Percentiles rank a stretch among this genome's conserved stretches.
phyloP scores from a whole-genome alignment of 345 rosid species.

The Gossypioides kirkii region DNA sequence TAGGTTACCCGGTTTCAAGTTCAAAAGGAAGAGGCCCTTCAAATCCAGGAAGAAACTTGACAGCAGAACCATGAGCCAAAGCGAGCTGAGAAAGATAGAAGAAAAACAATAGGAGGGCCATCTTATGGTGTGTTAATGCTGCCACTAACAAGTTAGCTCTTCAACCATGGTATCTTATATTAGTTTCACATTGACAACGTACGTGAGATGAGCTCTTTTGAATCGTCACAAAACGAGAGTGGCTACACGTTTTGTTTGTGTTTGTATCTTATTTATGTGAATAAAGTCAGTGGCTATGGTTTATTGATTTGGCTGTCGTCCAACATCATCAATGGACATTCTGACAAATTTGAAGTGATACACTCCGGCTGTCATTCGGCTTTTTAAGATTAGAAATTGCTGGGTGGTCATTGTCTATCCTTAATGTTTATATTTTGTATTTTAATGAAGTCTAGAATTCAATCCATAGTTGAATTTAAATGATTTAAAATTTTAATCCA shows the following conservation, averaged over 20 bases:
- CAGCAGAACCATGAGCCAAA: conserved; percentile 9
- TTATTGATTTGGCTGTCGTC: neutral
- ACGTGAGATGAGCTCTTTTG: neutral
- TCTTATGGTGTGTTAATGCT: conserved; percentile 14
- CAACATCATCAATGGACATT: neutral
- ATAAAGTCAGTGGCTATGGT: neutral
- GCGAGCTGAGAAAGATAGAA: conserved; percentile 15
- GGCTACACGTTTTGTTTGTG: neutral
- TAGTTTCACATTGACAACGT: neutral
- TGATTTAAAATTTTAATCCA: too few species aligned
- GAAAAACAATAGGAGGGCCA: conserved; percentile 11
- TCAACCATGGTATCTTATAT: neutral
- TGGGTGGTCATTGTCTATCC: too few species aligned
- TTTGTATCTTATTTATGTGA: neutral
- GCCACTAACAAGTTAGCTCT: neutral
- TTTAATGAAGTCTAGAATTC: too few species aligned
- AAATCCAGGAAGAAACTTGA: conserved; percentile 60
- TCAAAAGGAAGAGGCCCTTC: conserved; percentile 60
- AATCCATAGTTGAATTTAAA: too few species aligned
- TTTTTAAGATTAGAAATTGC: too few species aligned
- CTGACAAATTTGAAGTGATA: neutral
- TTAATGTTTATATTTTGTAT: too few species aligned
- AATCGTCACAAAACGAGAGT: neutral
- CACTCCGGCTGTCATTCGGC: neutral
- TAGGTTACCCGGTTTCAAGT: conserved; percentile 64